Base-by-base conservation (phyloP, 371 early-diverging fungal species). In the Mucor irregularis region DNA sequence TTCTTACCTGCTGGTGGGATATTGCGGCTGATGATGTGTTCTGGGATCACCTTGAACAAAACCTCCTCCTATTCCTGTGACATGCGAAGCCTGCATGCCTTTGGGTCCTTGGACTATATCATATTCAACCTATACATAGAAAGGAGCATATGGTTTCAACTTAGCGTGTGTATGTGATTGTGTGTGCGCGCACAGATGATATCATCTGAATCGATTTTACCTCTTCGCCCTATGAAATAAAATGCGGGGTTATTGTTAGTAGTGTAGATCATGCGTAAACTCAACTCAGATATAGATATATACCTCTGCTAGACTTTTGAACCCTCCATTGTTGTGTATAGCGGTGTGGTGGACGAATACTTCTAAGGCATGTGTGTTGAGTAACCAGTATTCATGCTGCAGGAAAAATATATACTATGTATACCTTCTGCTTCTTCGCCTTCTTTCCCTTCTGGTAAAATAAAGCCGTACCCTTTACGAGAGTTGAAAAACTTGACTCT, bases 261-360 rank as follows among this genome's bases (percentile, higher is more conserved):
- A n/a, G n/a, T n/a, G n/a, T n/a, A n/a, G n/a, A n/a, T n/a, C n/a
- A n/a, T n/a, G n/a, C n/a, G n/a, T n/a, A n/a, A n/a, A n/a, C n/a
- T n/a, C n/a, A n/a, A n/a, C n/a, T n/a, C n/a, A n/a, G n/a, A 51
- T 9, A 37, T 22, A 40, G 6, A 33, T 17, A 29, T 47, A 54
- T 83, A 83, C 87, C 77, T 94, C 92, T 58, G 86, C 85, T 33
- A 92, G 76, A 65, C 91, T 90, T 71, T 90, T 89, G 68, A 94
- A 94, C 19, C 92, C 91, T n/a, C 91, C 90, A 51, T 85, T 76
- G 57, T 87, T 89, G 44, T 87, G 74, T 52, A 94, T 93, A 17
- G 91, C 89, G 11, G 91, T 89, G 57, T 91, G 90, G 66, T 94
- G 94, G 16, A 94, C 94, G 80, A 94, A 94, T 8, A 94, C 92